phyloP scores from a whole-genome alignment of 257 asterid genomes.

The Fraxinus pennsylvanica region DNA sequence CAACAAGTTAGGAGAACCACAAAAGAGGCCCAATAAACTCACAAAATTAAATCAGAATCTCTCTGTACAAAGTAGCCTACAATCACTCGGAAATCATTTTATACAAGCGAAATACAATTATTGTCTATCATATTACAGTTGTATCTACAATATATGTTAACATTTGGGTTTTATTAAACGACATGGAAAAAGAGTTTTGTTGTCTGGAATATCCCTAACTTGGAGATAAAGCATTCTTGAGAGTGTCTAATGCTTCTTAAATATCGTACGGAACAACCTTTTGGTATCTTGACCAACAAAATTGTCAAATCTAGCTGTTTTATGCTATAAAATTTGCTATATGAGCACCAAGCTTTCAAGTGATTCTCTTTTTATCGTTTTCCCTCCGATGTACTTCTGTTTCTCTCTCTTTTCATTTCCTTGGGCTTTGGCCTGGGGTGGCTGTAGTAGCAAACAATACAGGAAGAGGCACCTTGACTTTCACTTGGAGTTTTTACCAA shows the following conservation, averaged over 20 bases:
- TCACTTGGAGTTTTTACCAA: neutral
- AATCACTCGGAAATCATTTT: too few relatives aligned
- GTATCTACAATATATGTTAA: too few relatives aligned
- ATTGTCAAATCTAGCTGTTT: neutral
- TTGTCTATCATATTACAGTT: too few relatives aligned
- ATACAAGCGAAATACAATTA: too few relatives aligned
- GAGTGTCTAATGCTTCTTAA: neutral
- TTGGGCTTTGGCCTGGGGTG: neutral
- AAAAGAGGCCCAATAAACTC: too few relatives aligned
- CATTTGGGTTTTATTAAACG: neutral
- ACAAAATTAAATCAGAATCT: too few relatives aligned
- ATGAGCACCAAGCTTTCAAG: neutral
- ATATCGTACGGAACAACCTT: neutral
- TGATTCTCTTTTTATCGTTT: neutral
- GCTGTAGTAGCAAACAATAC: neutral
- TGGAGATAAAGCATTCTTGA: neutral
- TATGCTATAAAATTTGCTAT: neutral
- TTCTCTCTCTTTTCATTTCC: slow-evolving; percentile 1
- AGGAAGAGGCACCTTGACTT: neutral
- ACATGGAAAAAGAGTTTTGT: neutral
- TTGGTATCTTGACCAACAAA: neutral
- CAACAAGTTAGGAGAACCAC: too few relatives aligned
- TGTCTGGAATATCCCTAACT: neutral
- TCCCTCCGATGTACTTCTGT: neutral
- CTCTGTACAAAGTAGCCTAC: too few relatives aligned